Percentiles rank a stretch among this genome's conserved stretches.
Conservation (phyloP, 1,284 basidiomycete species). For the Uromyces viciae-fabae region DNA sequence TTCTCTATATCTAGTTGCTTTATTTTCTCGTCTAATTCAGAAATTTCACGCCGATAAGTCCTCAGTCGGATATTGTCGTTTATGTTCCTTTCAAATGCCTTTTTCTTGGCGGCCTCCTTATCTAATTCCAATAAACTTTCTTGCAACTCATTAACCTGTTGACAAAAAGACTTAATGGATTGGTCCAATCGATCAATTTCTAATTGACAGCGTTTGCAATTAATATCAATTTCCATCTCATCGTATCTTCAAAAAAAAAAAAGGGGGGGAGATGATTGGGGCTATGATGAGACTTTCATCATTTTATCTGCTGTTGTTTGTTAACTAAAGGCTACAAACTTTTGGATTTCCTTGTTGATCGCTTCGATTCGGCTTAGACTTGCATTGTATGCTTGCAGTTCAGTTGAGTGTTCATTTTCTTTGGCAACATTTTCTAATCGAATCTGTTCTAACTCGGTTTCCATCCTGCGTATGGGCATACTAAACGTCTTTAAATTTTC, state of each 20-base stretch:
- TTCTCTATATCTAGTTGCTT: constrained; percentile 72
- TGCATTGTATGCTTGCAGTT: constrained; percentile 66
- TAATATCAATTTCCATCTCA: constrained; percentile 7
- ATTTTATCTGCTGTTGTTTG: too few species aligned
- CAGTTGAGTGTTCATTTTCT: constrained; percentile 61
- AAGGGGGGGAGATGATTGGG: constrained; percentile 13
- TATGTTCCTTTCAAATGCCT: constrained; percentile 62
- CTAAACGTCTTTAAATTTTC: constrained; percentile 64
- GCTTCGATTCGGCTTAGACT: constrained; percentile 65
- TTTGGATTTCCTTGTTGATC: constrained; percentile 65
- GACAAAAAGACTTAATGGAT: constrained; percentile 6
- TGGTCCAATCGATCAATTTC: constrained; percentile 18
- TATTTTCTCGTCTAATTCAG: constrained; percentile 68
- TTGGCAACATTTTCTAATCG: constrained; percentile 62
- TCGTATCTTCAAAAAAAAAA: constrained; percentile 21
- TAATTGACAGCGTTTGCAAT: constrained; percentile 13
- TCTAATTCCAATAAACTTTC: constrained; percentile 49
- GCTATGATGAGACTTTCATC: not conserved
- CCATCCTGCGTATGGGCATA: constrained; percentile 66
- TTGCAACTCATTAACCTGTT: constrained; percentile 17
- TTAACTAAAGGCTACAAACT: constrained; percentile 57
- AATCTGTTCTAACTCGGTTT: constrained; percentile 62
- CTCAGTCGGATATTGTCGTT: constrained; percentile 80
- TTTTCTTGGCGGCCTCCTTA: constrained; percentile 54
- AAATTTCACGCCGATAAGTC: constrained; percentile 67